A percentile compares a stretch with the other conserved stretches of the same genome.
phyloP scores from a whole-genome alignment of 139 green algal species.

The Chlorella sorokiniana region DNA sequence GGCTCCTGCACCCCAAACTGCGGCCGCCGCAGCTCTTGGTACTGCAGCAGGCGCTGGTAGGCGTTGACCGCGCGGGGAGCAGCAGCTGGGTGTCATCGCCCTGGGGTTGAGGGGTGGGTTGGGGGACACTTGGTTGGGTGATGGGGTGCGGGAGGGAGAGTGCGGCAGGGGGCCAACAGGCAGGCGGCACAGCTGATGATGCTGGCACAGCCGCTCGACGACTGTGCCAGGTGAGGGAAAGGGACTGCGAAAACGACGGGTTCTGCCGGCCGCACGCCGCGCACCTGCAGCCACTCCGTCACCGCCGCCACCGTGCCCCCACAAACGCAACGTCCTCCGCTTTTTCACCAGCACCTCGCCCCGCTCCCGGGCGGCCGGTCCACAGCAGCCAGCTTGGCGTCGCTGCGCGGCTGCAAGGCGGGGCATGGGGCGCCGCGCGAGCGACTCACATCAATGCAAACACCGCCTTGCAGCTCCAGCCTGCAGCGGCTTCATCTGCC shows the following conservation, averaged over 20 bases:
- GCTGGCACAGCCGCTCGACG: no score
- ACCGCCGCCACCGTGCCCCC: constrained; percentile 40
- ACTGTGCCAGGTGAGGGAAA: no score
- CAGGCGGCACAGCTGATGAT: no score
- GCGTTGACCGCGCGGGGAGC: constrained; percentile 52
- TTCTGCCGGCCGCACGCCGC: background rate
- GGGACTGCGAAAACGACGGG: no score
- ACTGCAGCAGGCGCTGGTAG: constrained; percentile 68
- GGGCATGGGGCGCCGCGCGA: no score
- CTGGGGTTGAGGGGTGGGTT: no score
- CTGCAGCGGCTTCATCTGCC: no score
- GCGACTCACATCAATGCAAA: no score
- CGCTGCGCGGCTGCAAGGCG: background rate
- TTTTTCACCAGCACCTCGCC: constrained; percentile 44
- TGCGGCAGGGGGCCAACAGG: no score
- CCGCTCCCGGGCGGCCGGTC: background rate
- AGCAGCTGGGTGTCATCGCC: constrained; percentile 38
- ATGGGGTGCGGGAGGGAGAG: no score
- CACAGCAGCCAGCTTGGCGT: constrained; percentile 28
- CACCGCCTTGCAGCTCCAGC: no score
- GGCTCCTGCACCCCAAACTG: constrained; percentile 31
- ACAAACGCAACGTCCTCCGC: constrained; percentile 56
- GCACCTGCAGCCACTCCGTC: constrained; percentile 54
- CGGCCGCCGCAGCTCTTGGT: constrained; percentile 61
- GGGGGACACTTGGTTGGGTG: no score